Evolutionary conservation across 2,329 filamentous ascomycete genomes (phyloP), one percentile per base, ranked within the genome.

Genomic region (Cephalotrichum gorgonifer): DNA sequence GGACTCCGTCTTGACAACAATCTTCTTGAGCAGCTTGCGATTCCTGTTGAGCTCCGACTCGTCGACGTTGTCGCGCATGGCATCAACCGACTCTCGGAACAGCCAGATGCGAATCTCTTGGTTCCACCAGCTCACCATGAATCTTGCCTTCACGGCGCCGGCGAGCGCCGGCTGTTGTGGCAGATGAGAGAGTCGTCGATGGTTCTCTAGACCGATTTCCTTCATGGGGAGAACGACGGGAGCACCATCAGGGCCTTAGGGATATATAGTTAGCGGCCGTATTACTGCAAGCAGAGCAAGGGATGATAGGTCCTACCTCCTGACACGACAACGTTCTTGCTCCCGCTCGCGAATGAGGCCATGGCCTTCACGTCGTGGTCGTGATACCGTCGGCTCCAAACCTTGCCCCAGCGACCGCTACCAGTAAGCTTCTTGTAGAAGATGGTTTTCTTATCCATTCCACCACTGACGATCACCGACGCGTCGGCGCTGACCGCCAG

Each of bases 301-400:
- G n/a, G 6, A 20, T 9, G 3, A 11, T n/a, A 7, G 17, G 51
- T 62, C 74, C 66, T 72, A 87, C 89, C 93, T 78, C 93, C 93
- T 54, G 91, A 94, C 15, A 95, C 86, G 11, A 95, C 74, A 49
- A 97, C 81, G 59, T 88, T 97, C 60, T 95, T 79, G 45, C 81
- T 81, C 46, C 78, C 82, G 47, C 84, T 84, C 64, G 98, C 93
- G 55, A 91, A 97, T 0, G 87, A 83, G 30, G 89, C 86, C 80
- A 97, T 87, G 1, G 88, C 80, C 70, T 97, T 97, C 58, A 97
- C 89, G 68, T 98, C 93, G 64, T 97, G 90, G 43, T 85, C 81
- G 62, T 98, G 93, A 61, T 91, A 90, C 60, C 88, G 78, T 55
- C 87, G 78, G 61, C 95, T 88, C 65, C 81, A 86, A n/a, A 88